Conservation (phyloP, 2,329 filamentous ascomycete species). For the Parafenestella ontariensis region DNA sequence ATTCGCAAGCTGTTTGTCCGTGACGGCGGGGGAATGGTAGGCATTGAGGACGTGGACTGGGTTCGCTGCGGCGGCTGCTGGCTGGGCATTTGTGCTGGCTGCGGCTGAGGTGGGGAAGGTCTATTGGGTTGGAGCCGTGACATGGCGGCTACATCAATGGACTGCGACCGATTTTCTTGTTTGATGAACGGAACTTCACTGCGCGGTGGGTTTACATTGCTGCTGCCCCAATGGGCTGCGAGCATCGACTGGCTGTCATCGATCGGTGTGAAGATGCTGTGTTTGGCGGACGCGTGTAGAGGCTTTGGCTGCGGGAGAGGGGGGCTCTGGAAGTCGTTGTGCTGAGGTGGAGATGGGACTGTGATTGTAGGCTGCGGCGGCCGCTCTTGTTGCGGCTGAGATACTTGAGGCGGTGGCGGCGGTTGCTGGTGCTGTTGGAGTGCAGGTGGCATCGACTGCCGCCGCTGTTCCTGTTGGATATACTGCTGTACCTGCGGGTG, state of each 20-base stretch:
- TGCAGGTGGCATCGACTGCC: conserved; percentile 40
- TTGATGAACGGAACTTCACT: conserved; percentile 55
- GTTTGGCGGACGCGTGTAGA: conserved; percentile 68
- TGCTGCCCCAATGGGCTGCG: conserved; percentile 75
- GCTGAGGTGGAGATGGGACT: conserved; percentile 59
- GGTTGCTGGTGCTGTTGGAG: conserved; percentile 75
- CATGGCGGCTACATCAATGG: conserved; percentile 67
- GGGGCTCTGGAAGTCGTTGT: conserved; percentile 60
- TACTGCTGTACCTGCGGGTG: conserved; percentile 67
- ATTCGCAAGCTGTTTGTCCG: conserved; percentile 72
- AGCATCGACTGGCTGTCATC: conserved; percentile 90
- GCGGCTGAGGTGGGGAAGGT: conserved; percentile 64
- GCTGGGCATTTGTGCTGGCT: conserved; percentile 33
- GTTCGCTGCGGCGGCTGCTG: conserved; percentile 57
- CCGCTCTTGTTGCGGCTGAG: conserved; percentile 71
- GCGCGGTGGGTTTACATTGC: conserved; percentile 55
- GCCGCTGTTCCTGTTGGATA: conserved; percentile 54
- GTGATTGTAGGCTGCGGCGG: conserved; percentile 50
- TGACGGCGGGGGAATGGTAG: conserved; percentile 76
- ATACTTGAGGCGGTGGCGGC: conserved; percentile 75
- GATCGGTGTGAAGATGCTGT: conserved; percentile 97
- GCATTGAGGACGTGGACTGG: conserved; percentile 66
- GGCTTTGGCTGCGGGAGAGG: conserved; percentile 71
- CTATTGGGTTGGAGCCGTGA: conserved; percentile 50
- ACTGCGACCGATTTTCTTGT: conserved; percentile 63